Evolutionary conservation across 2,329 filamentous ascomycete species (phyloP), one percentile per base, ranked within the genome.

Genomic region (Mollisia scopiformis): DNA sequence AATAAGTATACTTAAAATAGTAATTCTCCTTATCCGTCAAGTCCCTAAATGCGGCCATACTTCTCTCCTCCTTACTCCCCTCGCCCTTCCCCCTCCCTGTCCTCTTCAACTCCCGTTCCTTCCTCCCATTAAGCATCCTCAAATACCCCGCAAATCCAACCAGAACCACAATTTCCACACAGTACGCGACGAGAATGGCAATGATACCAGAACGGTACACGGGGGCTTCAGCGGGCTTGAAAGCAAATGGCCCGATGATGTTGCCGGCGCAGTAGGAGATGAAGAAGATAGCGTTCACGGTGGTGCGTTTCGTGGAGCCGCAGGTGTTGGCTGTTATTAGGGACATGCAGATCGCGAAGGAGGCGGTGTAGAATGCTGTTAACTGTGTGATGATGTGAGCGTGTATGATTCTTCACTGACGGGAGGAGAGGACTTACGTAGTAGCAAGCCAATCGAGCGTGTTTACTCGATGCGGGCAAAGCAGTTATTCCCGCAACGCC

Each of bases 181-280:
- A 27, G 37, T 61, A 61, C 21, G 57, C 33, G 10, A 61, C 54
- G 4, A 62, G 37, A 27, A 58, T 59, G 2, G 52, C 37, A 14
- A 47, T 61, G 5, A 53, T 23, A 28, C 46, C 33, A 19, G 57
- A 30, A 19, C 46, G 54, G 57, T 61, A 84, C 2, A 79, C 74
- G 1, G 81, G 82, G 0, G 78, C 80, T 61, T 84, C 80, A 37
- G 73, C 75, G 16, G 47, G 58, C 64, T 80, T 79, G 73, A 85
- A 84, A 6, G 80, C 84, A 69, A 83, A 79, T 0, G 82, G 82
- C 0, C 82, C 81, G 65, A 85, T 84, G 61, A 85, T 82, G 68
- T 82, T 84, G 16, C 80, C 81, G 8, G 83, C 69, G 0, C 79
- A 81, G 65, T 82, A 83, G n/a, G 77, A 78, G 19, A 77, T 78